Base-by-base conservation (phyloP, 1,284 basidiomycete species). In the Ustilago trichophora region DNA sequence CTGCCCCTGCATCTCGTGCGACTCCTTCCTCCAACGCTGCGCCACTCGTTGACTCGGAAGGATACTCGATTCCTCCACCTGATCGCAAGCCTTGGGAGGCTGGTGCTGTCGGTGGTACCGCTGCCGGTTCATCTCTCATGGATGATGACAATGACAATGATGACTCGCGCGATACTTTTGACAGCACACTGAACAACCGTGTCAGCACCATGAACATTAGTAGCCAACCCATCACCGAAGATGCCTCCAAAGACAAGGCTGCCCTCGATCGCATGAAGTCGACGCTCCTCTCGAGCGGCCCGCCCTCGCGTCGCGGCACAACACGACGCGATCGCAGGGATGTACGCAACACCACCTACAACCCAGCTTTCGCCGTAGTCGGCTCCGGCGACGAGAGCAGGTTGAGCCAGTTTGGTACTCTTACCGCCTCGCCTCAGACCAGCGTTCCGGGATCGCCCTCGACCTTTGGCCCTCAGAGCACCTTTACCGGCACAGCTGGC, bases 41-140 rank as follows among this genome's bases (percentile, higher is more conserved):
- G 22, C 55, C 69, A 32, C 63, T 73, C 41, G 83, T 86, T 13
- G 85, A 86, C 44, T 75, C 78, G 0, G 84, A 86, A 43, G 85
- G 85, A 6, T 86, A 82, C 81, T 84, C 84, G 10, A 83, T 86
- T 10, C 84, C 85, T 13, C 85, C 85, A 1, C 77, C 83, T 1
- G 84, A 85, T 63, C 77, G 83, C 41, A 82, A 78, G 56, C 83
- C 82, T 2, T 85, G 83, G 85, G 84, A 78, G 72, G 27, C 27
- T 29, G 27, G 27, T 29, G 27, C 8, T 29, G 27, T 7, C 13
- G 27, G 8, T 29, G 27, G 27, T 13, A 26, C 53, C 15, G 43
- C 8, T 5, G 32, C 38, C 6, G 54, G 42, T 24, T 71, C 57
- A 13, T 75, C 76, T 37, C 37, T 82, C 13, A 29, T 8, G 27